Evolutionary conservation across 352 stramenopile genomes (phyloP).

Genomic region (Phytopythium boreale): DNA sequence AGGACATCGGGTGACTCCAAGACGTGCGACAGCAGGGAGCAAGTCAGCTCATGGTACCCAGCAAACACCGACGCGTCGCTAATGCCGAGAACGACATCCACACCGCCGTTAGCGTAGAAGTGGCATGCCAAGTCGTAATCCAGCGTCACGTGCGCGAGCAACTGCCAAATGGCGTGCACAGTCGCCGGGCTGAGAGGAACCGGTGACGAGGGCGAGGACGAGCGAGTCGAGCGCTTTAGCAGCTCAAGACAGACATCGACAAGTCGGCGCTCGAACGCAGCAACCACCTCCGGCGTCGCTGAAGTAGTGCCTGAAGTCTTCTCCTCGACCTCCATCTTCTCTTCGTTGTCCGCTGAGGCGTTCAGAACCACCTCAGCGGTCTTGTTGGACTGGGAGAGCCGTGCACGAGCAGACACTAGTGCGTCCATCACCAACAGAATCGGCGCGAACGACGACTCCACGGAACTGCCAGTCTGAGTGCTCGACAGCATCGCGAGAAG

Average conservation of each 20-base stretch:
- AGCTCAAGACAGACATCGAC: constrained; percentile 35
- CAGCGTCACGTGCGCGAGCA: constrained; percentile 62
- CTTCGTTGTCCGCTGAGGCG: constrained; percentile 6
- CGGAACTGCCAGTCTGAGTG: constrained; percentile 2
- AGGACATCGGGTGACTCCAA: constrained; percentile 82
- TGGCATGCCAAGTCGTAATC: constrained; percentile 70
- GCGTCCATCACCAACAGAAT: constrained; percentile 67
- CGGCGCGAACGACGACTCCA: constrained; percentile 43
- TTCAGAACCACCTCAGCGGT: not conserved
- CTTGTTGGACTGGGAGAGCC: not conserved
- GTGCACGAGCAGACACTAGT: constrained; percentile 21
- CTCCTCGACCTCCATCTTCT: constrained; percentile 13
- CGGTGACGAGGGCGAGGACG: constrained; percentile 8
- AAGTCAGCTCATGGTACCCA: constrained; percentile 75
- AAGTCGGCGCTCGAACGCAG: constrained; percentile 32
- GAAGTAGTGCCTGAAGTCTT: constrained; percentile 9
- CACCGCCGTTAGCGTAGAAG: constrained; percentile 46
- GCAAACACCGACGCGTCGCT: constrained; percentile 39
- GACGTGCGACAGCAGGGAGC: constrained; percentile 61
- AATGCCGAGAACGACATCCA: constrained; percentile 63
- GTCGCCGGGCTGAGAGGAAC: constrained; percentile 15
- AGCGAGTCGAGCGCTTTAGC: constrained; percentile 19
- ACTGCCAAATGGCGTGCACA: constrained; percentile 71
- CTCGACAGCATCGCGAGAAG: constrained; percentile 39
- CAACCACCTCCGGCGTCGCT: not conserved